phyloP scores from a whole-genome alignment of 345 rosid genomes.

The Eucalyptus paniculata region DNA sequence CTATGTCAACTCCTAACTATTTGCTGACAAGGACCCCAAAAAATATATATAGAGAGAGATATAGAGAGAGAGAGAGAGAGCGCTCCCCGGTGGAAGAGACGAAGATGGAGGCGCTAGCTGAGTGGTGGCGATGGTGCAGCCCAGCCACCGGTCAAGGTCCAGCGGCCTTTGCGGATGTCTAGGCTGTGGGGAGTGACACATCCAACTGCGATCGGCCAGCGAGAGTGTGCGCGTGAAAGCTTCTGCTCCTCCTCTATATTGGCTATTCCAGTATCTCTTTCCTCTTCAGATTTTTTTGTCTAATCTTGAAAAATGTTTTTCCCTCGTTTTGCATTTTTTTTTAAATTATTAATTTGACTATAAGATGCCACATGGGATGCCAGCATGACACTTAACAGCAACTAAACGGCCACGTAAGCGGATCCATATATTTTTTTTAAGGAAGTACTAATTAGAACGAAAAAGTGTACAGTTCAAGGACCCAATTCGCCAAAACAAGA shows the following conservation, averaged over 20 bases:
- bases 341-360: too few relatives aligned
- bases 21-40: neutral
- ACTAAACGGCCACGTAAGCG: neutral
- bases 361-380: neutral
- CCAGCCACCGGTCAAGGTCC: neutral
- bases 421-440: neutral
- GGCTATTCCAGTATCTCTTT: neutral
- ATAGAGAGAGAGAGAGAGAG: neutral
- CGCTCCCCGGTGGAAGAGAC: neutral
- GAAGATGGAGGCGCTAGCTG: neutral
- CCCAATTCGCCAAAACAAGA: neutral
- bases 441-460: neutral
- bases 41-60: too few relatives aligned
- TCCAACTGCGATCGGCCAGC: neutral
- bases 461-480: neutral
- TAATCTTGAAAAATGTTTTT: neutral
- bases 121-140: neutral
- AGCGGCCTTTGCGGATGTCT: neutral
- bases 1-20: neutral
- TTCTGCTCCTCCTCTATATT: neutral
- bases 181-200: neutral
- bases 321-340: too few relatives aligned
- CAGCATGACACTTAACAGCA: neutral
- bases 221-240: too few relatives aligned
- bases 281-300: neutral